Base-by-base conservation (phyloP, 768 basidiomycete species). In the Fistulinella prunicolor region DNA sequence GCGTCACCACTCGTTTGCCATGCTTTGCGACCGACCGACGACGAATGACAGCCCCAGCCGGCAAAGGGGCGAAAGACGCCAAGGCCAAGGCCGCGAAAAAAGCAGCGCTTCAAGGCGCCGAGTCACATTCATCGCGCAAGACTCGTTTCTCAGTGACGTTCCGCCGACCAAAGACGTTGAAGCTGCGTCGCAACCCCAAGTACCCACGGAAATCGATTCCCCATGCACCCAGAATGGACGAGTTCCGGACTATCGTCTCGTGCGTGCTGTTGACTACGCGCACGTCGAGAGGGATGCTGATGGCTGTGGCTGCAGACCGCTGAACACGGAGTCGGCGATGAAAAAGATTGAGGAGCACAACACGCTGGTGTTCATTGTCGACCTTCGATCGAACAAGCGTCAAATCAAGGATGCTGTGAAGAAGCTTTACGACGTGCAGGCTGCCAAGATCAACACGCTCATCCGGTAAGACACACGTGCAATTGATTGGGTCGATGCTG, bases 271-370 rank as follows among this genome's bases (percentile, higher is more conserved):
- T 14, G n/a, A n/a, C 12, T 35, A 38, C 20, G 24, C 23, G 20
- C 41, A 20, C 28, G n/a, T 14, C 10, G 28, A 20, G 14, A 17
- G n/a, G 10, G 16, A 35, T 46, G 45, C 40, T 54, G 41, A 42
- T 42, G 36, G 19, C 14, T 32, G 22, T 14, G 36, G 13, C 13
- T 20, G 44, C 47, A 89, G 86, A 43, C 90, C 90, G 16, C 69
- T 93, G 70, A 95, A 93, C 83, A 95, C 93, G 14, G 94, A 98
- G 72, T 86, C 83, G 12, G 94, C 95, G 54, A 97, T 98, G 95
- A 95, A 97, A 83, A 96, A 99, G 83, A 99, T 99, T 49, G 95
- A 99, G 80, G 95, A 97, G 72, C 86, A 97, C 80, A 98, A 99
- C 74, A 99, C 96, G 26, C 82, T 98, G 49, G 96, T 99, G 51